Evolutionary conservation across 2,329 filamentous ascomycete species (phyloP).

Genomic region (Ceratocystis cubensis): DNA sequence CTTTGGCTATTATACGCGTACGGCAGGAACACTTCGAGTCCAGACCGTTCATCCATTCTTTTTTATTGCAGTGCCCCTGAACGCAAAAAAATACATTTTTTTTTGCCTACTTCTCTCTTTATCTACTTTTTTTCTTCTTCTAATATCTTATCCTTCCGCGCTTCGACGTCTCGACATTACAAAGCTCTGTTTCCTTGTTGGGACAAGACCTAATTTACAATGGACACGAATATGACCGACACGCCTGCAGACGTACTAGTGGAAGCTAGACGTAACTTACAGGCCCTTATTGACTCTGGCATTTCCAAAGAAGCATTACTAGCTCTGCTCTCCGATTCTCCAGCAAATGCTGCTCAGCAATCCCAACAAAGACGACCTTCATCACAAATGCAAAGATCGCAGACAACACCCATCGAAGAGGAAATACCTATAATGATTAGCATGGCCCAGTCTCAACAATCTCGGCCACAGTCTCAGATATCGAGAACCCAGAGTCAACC

Average conservation of each 20-base stretch:
- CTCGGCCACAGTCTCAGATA: slow-evolving; percentile 11
- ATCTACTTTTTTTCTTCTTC: neutral
- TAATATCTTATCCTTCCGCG: neutral
- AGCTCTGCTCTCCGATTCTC: slow-evolving; percentile 22
- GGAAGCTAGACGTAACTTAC: slow-evolving; percentile 35
- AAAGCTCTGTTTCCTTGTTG: neutral
- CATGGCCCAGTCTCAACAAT: slow-evolving; percentile 18
- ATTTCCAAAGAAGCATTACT: slow-evolving; percentile 32
- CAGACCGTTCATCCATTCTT: neutral
- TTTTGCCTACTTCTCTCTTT: neutral
- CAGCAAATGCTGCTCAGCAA: slow-evolving; percentile 13
- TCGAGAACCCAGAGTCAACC: slow-evolving; percentile 19
- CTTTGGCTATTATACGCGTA: neutral
- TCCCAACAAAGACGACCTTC: slow-evolving; percentile 17
- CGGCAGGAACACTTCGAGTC: slow-evolving; percentile 1
- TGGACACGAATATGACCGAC: slow-evolving; percentile 24
- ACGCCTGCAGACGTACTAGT: slow-evolving; percentile 34
- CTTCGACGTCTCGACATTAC: neutral
- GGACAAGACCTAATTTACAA: neutral
- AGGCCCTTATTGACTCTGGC: slow-evolving; percentile 36
- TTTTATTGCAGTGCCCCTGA: neutral
- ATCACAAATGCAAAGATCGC: slow-evolving; percentile 21
- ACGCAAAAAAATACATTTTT: neutral
- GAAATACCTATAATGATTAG: slow-evolving; percentile 22
- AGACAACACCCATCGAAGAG: slow-evolving; percentile 16